phyloP scores from a whole-genome alignment of 495 filamentous ascomycete species.

The Hypoxylon fragiforme region DNA sequence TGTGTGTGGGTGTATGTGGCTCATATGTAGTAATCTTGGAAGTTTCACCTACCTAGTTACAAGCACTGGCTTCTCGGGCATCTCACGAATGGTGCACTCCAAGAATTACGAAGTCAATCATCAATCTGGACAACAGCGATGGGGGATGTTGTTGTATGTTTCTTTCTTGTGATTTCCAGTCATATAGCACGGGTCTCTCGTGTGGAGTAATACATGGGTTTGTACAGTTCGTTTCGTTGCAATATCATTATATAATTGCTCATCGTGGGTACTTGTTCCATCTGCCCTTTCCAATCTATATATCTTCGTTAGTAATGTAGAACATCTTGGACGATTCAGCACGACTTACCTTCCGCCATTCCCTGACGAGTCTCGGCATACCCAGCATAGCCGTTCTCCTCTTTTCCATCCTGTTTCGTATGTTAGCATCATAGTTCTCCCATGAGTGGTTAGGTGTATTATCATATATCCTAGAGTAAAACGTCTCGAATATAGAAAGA shows the following conservation, averaged over 20 bases:
- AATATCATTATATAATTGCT: constrained; percentile 26
- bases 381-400: constrained; percentile 88
- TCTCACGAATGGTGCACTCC: too few relatives aligned
- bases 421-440: constrained; percentile 25
- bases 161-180: constrained; percentile 9
- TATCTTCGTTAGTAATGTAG: constrained; percentile 17
- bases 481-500: not conserved
- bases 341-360: constrained; percentile 85
- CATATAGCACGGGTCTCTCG: constrained; percentile 13
- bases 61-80: too few relatives aligned
- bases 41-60: too few relatives aligned
- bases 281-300: constrained; percentile 77
- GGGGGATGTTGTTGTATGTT: not conserved
- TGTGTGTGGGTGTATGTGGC: too few relatives aligned
- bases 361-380: constrained; percentile 86
- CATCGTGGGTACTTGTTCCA: constrained; percentile 91
- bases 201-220: constrained; percentile 28
- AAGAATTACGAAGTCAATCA: too few relatives aligned
- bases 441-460: too few relatives aligned
- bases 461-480: too few relatives aligned
- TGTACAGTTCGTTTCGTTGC: constrained; percentile 34
- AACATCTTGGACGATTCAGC: not conserved
- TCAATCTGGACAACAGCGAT: not conserved
- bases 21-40: too few relatives aligned
- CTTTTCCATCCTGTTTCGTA: constrained; percentile 70